A percentile compares a stretch with the other conserved stretches of the same genome.
Conservation (phyloP, 495 filamentous ascomycete genomes). For the Lepraria neglecta region DNA sequence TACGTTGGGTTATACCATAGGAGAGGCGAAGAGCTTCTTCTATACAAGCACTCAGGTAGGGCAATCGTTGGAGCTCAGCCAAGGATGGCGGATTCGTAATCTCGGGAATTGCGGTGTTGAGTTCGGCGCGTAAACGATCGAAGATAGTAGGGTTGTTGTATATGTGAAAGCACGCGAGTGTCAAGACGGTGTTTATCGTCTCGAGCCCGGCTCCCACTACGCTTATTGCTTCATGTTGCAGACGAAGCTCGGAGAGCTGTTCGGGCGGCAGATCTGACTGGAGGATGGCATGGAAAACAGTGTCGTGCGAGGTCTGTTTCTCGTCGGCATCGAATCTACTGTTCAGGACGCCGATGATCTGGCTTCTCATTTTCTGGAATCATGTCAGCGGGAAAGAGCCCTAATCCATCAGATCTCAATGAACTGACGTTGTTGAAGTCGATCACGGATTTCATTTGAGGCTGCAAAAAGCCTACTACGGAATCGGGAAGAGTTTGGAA, state of each 20-base stretch:
- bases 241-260: slow-evolving; percentile 24
- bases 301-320: slow-evolving; percentile 24
- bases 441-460: slow-evolving; percentile 3
- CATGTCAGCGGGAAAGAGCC: background rate
- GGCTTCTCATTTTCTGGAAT: background rate
- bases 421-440: slow-evolving; percentile 6
- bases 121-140: slow-evolving; percentile 29
- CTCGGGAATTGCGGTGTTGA: slow-evolving; percentile 24
- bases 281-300: slow-evolving; percentile 31
- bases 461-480: slow-evolving; percentile 9
- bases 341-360: background rate
- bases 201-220: slow-evolving; percentile 30
- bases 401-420: background rate
- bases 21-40: slow-evolving; percentile 43
- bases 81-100: slow-evolving; percentile 25
- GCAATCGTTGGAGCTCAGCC: slow-evolving; percentile 29
- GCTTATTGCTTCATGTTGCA: slow-evolving; percentile 36
- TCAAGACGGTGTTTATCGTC: slow-evolving; percentile 29
- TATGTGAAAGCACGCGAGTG: slow-evolving; percentile 33
- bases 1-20: slow-evolving; percentile 28
- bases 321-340: slow-evolving; percentile 17
- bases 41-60: slow-evolving; percentile 48
- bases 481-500: slow-evolving; percentile 4
- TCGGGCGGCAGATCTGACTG: slow-evolving; percentile 28
- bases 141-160: slow-evolving; percentile 29